Evolutionary conservation across 108 stramenopile genomes (phyloP).

Genomic region (Epithemia pelagica): DNA sequence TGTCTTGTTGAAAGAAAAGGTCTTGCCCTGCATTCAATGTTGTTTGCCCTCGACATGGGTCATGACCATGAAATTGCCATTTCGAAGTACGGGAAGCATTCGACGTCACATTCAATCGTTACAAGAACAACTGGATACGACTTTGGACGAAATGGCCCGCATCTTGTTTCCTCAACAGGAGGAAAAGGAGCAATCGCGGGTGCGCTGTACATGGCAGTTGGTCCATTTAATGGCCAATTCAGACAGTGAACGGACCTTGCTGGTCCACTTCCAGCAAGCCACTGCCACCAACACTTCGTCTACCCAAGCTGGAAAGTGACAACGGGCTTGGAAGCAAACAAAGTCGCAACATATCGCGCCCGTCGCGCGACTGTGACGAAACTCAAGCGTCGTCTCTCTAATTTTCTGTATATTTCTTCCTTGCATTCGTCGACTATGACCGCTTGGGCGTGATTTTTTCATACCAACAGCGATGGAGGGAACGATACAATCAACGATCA

Average conservation of each 20-base stretch:
- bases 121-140: constrained; percentile 13
- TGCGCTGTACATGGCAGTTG: not conserved
- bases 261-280: constrained; percentile 28
- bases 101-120: constrained; percentile 20
- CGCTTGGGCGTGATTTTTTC: too few species aligned
- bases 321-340: too few species aligned
- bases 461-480: too few species aligned
- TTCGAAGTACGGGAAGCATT: constrained; percentile 36
- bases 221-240: constrained; percentile 55
- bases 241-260: constrained; percentile 33
- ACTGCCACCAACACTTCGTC: not conserved
- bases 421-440: too few species aligned
- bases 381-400: too few species aligned
- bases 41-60: constrained; percentile 32
- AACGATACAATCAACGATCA: too few species aligned
- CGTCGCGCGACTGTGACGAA: too few species aligned
- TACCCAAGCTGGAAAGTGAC: too few species aligned
- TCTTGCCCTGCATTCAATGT: constrained; percentile 9
- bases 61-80: constrained; percentile 43
- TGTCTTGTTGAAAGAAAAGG: constrained; percentile 6
- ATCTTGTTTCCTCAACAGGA: constrained; percentile 5
- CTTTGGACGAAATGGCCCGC: constrained; percentile 19
- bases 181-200: constrained; percentile 17
- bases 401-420: too few species aligned
- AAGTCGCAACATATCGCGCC: too few species aligned